Base-by-base conservation (phyloP, 805 yeast genomes). In the Candida chilensis region DNA sequence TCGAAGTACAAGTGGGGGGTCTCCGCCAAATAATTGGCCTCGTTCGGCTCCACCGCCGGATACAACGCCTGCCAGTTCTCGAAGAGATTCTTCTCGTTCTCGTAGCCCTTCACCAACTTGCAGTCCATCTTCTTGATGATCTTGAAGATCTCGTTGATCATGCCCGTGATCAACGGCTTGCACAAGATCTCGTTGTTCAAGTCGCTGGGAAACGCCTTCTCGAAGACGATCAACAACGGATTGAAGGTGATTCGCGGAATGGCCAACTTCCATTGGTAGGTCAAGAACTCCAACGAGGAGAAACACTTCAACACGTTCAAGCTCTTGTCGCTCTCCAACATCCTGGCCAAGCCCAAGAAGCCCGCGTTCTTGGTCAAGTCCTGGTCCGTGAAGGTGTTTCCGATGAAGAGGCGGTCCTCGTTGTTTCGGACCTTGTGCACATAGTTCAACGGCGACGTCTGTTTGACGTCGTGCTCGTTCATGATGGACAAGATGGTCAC, bases 201-300 rank as follows among this genome's bases (percentile, higher is more conserved):
- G 30, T 67, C 54, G 21, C 54, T 57, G 2, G 94, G 86, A 38
- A 58, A 65, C 4, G 80, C 74, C 34, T 72, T 69, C 52, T 86
- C 95, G 44, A 88, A 76, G 8, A 84, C 45, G 16, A 87, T 67
- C 20, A 85, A 61, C 27, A 87, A 58, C 4, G 95, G 86, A 50
- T 80, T 83, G 47, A 87, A 74, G 15, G 87, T 78, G 25, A 86
- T 72, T 33, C 74, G 68, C 6, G 94, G 85, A 32, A 86, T 65
- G 1, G 94, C 88, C 33, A 83, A 65, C 48, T 79, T 77, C 95
- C 95, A 87, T 52, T 86, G 92, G 43, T 78, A 78, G 9, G 78
- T 71, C 52, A 73, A 58, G 43, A 74, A 80, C 38, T 75, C 85
- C 32, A 66, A 54, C 27, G 74, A 60, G 39, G 67, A 60, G 34